Conservation (phyloP, 306 rosid species). For the Acacia crassicarpa region DNA sequence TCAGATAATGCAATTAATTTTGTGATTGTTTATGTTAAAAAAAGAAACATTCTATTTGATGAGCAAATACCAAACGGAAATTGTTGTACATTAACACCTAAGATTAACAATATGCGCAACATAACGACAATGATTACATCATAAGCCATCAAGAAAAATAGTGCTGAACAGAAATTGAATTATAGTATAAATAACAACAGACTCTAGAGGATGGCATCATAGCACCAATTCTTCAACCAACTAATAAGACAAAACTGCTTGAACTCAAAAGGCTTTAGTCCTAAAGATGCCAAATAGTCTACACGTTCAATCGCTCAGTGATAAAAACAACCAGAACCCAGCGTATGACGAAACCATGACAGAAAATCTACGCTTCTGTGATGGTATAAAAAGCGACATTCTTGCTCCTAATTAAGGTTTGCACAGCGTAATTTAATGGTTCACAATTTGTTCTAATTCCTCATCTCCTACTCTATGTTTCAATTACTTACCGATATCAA, state of each 20-base stretch:
- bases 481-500: background rate
- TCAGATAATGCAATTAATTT: constrained; percentile 39
- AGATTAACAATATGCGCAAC: background rate
- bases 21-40: constrained; percentile 1
- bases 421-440: background rate
- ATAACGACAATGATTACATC: background rate
- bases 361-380: background rate
- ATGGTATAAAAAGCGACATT: background rate
- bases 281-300: background rate
- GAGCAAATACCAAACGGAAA: constrained; percentile 3
- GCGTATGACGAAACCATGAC: background rate
- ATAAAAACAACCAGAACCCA: background rate
- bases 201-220: background rate
- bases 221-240: background rate
- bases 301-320: constrained; percentile 2
- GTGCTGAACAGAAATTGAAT: background rate
- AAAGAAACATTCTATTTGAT: background rate
- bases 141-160: background rate
- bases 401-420: background rate
- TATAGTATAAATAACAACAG: background rate
- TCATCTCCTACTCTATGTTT: background rate
- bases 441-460: background rate
- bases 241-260: constrained; percentile 8
- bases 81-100: background rate
- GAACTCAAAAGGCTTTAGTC: background rate